Percentiles rank a stretch among this genome's conserved stretches.
These are phyloP conservation scores for Boletellus emodensis DNA, from an alignment of 768 basidiomycete genomes.

Conservation along the genomic window DNA sequence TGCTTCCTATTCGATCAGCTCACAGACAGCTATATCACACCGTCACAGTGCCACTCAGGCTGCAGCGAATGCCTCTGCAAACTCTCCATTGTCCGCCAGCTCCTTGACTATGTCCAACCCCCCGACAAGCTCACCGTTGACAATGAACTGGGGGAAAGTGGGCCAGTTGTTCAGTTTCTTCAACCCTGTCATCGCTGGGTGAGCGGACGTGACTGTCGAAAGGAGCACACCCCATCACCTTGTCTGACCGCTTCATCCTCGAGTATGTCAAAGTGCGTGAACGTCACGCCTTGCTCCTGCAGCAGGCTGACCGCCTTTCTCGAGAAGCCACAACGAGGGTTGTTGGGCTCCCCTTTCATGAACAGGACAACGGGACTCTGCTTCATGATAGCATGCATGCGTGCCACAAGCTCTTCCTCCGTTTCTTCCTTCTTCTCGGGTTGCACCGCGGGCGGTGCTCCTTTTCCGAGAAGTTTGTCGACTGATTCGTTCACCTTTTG, in stretches of 20 bases:
- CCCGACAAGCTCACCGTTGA: slow-evolving; percentile 91
- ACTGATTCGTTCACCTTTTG: slow-evolving; percentile 56
- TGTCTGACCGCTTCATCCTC: slow-evolving; percentile 77
- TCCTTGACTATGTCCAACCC: slow-evolving; percentile 91
- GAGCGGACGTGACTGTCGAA: neutral
- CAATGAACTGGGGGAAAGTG: slow-evolving; percentile 81
- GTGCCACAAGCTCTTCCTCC: slow-evolving; percentile 58
- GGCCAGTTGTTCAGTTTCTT: slow-evolving; percentile 87
- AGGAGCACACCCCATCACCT: slow-evolving; percentile 42
- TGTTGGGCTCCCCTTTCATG: slow-evolving; percentile 84
- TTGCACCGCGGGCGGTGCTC: slow-evolving; percentile 14
- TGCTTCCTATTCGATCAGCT: neutral
- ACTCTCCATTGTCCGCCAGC: slow-evolving; percentile 79
- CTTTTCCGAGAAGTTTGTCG: slow-evolving; percentile 47
- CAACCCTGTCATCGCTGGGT: slow-evolving; percentile 43
- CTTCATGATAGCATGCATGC: slow-evolving; percentile 72
- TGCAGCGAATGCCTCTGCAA: slow-evolving; percentile 43
- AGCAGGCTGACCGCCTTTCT: slow-evolving; percentile 68
- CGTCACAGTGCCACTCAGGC: neutral
- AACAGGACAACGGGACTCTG: slow-evolving; percentile 77
- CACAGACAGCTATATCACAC: neutral
- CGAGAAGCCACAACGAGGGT: slow-evolving; percentile 83
- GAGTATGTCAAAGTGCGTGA: slow-evolving; percentile 80
- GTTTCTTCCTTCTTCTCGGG: slow-evolving; percentile 45
- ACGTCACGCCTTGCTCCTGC: slow-evolving; percentile 58